Evolutionary conservation across 176 grass and related monocot species (phyloP).

Genomic region (Oryza meyeriana): DNA sequence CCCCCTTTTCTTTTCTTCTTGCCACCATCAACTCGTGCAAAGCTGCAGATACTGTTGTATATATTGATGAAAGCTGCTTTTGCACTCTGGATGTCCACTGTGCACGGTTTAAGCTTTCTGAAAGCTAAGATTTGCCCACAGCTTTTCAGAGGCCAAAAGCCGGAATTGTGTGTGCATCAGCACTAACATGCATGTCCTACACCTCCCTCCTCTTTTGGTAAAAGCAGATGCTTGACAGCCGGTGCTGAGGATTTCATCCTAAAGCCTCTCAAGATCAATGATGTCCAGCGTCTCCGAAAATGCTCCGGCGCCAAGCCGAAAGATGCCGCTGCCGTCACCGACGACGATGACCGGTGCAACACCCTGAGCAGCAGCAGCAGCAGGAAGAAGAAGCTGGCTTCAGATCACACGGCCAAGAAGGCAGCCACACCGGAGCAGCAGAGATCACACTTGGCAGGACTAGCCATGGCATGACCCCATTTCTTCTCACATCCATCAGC

Average conservation of each 20-base stretch:
- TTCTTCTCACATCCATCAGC: background rate
- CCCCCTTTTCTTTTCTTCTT: background rate
- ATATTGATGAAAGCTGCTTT: constrained; percentile 28
- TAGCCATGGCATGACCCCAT: constrained; percentile 47
- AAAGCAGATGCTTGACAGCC: constrained; percentile 51
- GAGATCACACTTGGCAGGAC: constrained; percentile 38
- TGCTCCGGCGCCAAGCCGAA: constrained; percentile 25
- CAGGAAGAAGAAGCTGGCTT: constrained; percentile 19
- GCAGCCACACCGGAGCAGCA: constrained; percentile 23
- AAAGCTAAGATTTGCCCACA: constrained; percentile 39
- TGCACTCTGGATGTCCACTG: constrained; percentile 5
- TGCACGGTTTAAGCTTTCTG: background rate
- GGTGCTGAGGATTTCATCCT: constrained; percentile 90
- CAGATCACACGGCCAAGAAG: constrained; percentile 29
- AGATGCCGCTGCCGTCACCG: background rate
- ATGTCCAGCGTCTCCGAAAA: constrained; percentile 63
- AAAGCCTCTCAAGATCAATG: constrained; percentile 70
- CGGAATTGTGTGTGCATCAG: constrained; percentile 27
- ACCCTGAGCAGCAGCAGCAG: constrained; percentile 16
- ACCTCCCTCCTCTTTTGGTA: background rate
- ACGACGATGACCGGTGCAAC: background rate
- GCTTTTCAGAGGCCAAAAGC: constrained; percentile 12
- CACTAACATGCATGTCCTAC: constrained; percentile 6
- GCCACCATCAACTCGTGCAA: background rate
- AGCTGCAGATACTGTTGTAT: constrained; percentile 19